Base-by-base conservation (phyloP, 345 rosid genomes). In the Carallia brachiata region DNA sequence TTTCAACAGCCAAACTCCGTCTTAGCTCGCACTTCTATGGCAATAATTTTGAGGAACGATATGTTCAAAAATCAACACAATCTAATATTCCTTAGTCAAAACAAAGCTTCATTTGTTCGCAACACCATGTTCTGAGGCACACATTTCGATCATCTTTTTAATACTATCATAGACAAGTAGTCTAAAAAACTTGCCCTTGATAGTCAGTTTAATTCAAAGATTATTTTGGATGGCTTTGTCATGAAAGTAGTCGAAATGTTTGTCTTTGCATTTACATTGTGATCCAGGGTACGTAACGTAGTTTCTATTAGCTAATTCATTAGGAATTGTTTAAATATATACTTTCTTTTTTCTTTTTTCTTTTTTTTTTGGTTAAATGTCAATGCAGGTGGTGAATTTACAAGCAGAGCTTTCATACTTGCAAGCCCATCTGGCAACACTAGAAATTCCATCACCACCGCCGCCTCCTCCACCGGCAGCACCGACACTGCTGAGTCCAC, bases 81-180 rank as follows among this genome's bases (percentile, higher is more conserved):
- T n/a, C 48, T 52, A 44, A 52, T 47, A 34, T 73, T 59, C 61
- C 61, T 63, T 40, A 36, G 44, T 60, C 59, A 61, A 66, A 63
- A 47, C 76, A 76, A 75, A 78, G 36, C 88, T 74, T 85, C 18
- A 57, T 62, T 74, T 80, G 79, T 61, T 75, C 36, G 79, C 86
- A 81, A 82, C 76, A 50, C 82, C 82, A 83, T 72, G 86, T 81
- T 83, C 81, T 61, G 52, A 59, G 56, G 80, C 84, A 82, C 85
- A 77, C 28, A 31, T 40, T 74, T 77, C 80, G 63, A 85, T 83
- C 79, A 50, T 70, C 68, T 68, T 74, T 71, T 75, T 44, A 58
- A 62, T 63, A 54, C 62, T 62, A 69, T 65, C 56, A 63, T 77
- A 70, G 73, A 61, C 65, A 31, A 50, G 17, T n/a, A n/a, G 10